Percentiles rank a stretch among this genome's conserved stretches.
These are phyloP conservation scores for Globisporangium mamillatum DNA, from an alignment of 352 stramenopile species.

Conservation along the genomic window DNA sequence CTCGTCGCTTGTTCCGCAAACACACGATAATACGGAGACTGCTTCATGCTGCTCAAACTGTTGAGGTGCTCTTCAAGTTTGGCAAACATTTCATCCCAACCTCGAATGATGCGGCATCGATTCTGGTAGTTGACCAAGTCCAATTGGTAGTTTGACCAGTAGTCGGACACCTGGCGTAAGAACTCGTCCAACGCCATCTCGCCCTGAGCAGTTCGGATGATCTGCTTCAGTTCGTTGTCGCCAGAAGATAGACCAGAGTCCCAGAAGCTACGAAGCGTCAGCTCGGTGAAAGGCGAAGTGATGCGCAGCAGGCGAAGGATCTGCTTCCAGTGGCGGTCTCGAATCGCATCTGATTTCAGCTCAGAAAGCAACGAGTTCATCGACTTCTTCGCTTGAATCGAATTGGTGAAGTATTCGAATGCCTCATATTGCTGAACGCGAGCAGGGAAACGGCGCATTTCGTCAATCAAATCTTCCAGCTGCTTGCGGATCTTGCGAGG, in stretches of 20 bases:
- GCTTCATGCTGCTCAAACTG: slow-evolving; percentile 98
- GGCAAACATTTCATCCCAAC: slow-evolving; percentile 99
- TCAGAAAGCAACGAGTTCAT: slow-evolving; percentile 96
- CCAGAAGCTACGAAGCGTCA: slow-evolving; percentile 98
- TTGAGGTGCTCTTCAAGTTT: slow-evolving; percentile 99
- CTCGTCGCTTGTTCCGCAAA: slow-evolving; percentile 97
- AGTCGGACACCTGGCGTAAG: slow-evolving; percentile 92
- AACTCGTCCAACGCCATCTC: slow-evolving; percentile 99
- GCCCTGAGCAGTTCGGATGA: slow-evolving; percentile 97
- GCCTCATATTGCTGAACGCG: slow-evolving; percentile 98
- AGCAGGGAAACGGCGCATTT: slow-evolving; percentile 95
- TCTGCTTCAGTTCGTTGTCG: slow-evolving; percentile 95
- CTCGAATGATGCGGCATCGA: slow-evolving; percentile 96
- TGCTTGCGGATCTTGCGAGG: slow-evolving; percentile 95
- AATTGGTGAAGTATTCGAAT: slow-evolving; percentile 93
- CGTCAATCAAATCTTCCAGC: slow-evolving; percentile 96
- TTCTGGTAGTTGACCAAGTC: slow-evolving; percentile 93
- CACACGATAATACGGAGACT: slow-evolving; percentile 97
- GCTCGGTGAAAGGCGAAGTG: slow-evolving; percentile 89
- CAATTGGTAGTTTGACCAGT: slow-evolving; percentile 89
- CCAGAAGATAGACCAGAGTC: slow-evolving; percentile 90
- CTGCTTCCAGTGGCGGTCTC: slow-evolving; percentile 98
- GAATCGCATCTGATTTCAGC: slow-evolving; percentile 98
- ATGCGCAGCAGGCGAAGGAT: slow-evolving; percentile 95
- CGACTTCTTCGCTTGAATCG: slow-evolving; percentile 91